Base-by-base conservation (phyloP, 2,329 filamentous ascomycete genomes). In the Pseudogymnoascus sp. region DNA sequence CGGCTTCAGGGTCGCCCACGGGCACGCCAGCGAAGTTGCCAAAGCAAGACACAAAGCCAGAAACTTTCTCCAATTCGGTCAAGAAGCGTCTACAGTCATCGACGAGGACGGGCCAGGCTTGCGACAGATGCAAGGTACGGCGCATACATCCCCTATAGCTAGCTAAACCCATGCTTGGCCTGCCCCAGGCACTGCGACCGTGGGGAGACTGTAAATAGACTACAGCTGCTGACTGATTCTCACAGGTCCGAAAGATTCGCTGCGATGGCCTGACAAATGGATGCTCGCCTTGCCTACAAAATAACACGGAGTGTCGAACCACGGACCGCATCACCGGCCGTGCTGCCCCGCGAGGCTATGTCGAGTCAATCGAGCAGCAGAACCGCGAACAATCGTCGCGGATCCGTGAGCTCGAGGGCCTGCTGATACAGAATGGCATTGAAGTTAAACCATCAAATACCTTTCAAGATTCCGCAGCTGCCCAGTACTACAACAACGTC, bases 281-380 rank as follows among this genome's bases (percentile, higher is more conserved):
- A 66, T 96, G 91, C 77, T 90, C 89, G 66, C 88, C 90, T 70
- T 96, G 91, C 77, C 78, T 85, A 69, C 86, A 88, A 75, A 89
- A 90, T 72, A 86, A 85, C 67, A 85, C 89, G 69, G 84, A 90
- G 71, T 96, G 91, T 77, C 66, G 85, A 76, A 92, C 92, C 62
- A 96, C 91, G 64, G 91, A 96, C 75, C 87, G 91, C 69, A 91
- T 95, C 71, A 93, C 90, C 3, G 90, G 91, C 64, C 87, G 89
- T 66, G 90, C 91, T 60, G 88, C 90, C 65, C 85, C 87, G 64
- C 82, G 91, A 69, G 91, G 91, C 62, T 91, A 93, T 71, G 80
- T 90, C 67, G 88, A 93, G 72, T 83, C 87, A 68, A 79, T 95
- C 63, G 90, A 96, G 75, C 82, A 83, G 65, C 86, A 92, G 71